Conservation (phyloP, 78 protist genomes). For the Dictyostelium firmibasis region DNA sequence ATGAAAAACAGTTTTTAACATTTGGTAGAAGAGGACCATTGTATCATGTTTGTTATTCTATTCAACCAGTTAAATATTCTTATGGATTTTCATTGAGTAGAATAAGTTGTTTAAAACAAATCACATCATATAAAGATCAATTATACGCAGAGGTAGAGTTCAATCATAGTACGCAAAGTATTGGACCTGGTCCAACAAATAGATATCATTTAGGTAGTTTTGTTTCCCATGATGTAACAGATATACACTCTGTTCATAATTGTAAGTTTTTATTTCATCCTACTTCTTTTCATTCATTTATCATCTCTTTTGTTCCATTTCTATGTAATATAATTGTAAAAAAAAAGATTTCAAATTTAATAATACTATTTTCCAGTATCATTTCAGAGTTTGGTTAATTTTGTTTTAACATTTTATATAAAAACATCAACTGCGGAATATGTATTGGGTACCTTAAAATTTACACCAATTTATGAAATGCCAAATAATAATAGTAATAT, state of each 20-base stretch:
- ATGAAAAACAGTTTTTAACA: constrained; percentile 40
- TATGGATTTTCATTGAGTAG: constrained; percentile 71
- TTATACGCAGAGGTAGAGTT: constrained; percentile 87
- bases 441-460: constrained; percentile 59
- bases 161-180: constrained; percentile 72
- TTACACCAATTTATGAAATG: constrained; percentile 68
- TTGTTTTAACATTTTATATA: constrained; percentile 67
- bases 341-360: no score
- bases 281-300: neutral
- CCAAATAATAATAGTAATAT: neutral
- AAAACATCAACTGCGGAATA: constrained; percentile 65
- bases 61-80: constrained; percentile 76
- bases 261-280: constrained; percentile 20
- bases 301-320: neutral
- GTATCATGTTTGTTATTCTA: constrained; percentile 79
- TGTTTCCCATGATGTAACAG: constrained; percentile 78
- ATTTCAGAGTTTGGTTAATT: constrained; percentile 61
- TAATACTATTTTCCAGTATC: constrained; percentile 34
- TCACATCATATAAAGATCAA: constrained; percentile 63
- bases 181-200: constrained; percentile 77
- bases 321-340: no score
- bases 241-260: constrained; percentile 78
- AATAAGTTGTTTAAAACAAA: constrained; percentile 73
- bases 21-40: constrained; percentile 81
- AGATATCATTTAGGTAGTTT: constrained; percentile 80